Conservation (phyloP, 1,284 basidiomycete genomes). For the Ceratobasidium papillatum region DNA sequence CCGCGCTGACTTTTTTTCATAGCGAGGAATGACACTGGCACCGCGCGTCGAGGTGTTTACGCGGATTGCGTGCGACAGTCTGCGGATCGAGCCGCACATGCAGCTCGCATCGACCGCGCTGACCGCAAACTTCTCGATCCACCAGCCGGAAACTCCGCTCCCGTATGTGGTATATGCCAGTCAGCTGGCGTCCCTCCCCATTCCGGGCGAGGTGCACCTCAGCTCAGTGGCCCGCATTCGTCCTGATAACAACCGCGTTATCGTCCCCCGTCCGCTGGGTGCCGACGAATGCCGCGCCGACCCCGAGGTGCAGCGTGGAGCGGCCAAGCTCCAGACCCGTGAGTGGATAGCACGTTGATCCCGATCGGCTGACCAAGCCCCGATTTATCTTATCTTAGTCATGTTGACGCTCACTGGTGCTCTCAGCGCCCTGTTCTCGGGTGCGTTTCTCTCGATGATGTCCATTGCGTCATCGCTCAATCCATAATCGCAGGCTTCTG, state of each 20-base stretch:
- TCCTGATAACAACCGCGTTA: slow-evolving; percentile 47
- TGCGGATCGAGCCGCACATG: slow-evolving; percentile 54
- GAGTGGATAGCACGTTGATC: slow-evolving; percentile 3
- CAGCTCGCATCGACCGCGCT: slow-evolving; percentile 47
- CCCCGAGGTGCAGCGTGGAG: slow-evolving; percentile 70
- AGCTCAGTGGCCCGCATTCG: slow-evolving; percentile 16
- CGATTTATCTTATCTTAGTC: slow-evolving; percentile 43
- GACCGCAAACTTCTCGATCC: slow-evolving; percentile 46
- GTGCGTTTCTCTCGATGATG: neutral
- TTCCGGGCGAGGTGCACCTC: slow-evolving; percentile 27
- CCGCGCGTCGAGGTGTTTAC: slow-evolving; percentile 79
- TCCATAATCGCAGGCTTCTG: slow-evolving; percentile 75
- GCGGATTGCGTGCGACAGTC: slow-evolving; percentile 71
- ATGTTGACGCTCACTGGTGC: slow-evolving; percentile 79
- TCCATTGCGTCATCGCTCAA: slow-evolving; percentile 3
- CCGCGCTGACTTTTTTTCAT: slow-evolving; percentile 41
- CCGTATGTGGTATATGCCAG: neutral
- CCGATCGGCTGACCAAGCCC: slow-evolving; percentile 30
- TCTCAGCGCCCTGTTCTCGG: slow-evolving; percentile 74
- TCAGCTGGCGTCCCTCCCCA: neutral
- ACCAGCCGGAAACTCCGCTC: slow-evolving; percentile 49
- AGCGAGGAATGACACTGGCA: slow-evolving; percentile 82
- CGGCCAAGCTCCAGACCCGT: slow-evolving; percentile 72
- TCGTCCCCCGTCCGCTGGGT: slow-evolving; percentile 58
- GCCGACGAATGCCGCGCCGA: slow-evolving; percentile 62